Base-by-base conservation (phyloP, 1,284 basidiomycete genomes). In the Trametes versicolor region DNA sequence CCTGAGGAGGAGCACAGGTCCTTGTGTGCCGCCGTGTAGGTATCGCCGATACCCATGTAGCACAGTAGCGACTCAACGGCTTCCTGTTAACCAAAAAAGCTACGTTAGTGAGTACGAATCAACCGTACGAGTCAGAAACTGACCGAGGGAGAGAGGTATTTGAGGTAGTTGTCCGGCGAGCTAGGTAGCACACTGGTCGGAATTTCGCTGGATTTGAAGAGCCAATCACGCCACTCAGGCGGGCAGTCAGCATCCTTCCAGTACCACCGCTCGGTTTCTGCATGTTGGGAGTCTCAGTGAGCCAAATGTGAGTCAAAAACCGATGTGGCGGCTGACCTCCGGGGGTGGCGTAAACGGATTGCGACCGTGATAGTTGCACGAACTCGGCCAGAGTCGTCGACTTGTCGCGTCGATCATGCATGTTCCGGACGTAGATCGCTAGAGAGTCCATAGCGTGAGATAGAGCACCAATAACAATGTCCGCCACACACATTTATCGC, bases 1-100 rank as follows among this genome's bases (percentile, higher is more conserved):
- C 92, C 92, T 3, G 88, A 88, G 1, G 91, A 93, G 0, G 85
- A 91, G 71, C 92, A 94, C 0, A 90, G 81, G 74, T 94, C 92
- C 75, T 94, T 94, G 73, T 94, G 92, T 59, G 85, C 89, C 0
- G 92, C 88, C 0, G 92, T 94, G 72, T 87, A 79, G 0, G 91
- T 93, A 66, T 91, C 91, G 0, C 90, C 90, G 57, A 89, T 80
- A 9, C 92, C 92, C 10, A 92, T 77, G 71, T 94, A 94, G 72
- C 90, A 92, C 90, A 94, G 92, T 2, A 94, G 77, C 0, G 90
- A 91, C 73, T 94, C 88, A 1, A 92, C 85, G 34, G 78, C 77
- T 59, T 80, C 80, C 89, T 90, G 66, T 4, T 34, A 25, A 15
- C 4, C 3, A 8, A 17, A 39, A 13, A 13, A n/a, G 7, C 36